Evolutionary conservation across 1,284 basidiomycete genomes (phyloP), one percentile per base, ranked within the genome.

Genomic region (Cystobasidium pallidum): DNA sequence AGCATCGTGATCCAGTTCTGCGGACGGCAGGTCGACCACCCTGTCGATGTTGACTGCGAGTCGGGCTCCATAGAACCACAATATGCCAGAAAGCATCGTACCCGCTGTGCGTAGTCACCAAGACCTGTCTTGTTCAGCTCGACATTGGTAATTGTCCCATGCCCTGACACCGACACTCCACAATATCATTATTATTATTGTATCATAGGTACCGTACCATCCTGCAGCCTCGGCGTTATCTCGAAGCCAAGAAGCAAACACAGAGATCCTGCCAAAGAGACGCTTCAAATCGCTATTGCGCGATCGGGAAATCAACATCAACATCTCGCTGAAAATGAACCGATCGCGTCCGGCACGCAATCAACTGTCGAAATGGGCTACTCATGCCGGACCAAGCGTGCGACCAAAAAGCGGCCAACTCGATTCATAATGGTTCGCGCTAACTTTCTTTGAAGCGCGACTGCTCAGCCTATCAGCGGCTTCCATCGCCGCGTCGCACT

Each of bases 341-440:
- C 59, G 59, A 45, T 43, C 59, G 41, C 45, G 45, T 32, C 15
- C 19, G 57, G 57, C 41, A 59, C 34, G 57, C 34, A 43, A 59
- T 39, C 26, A 26, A 15, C 43, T 45, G 4, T 45, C 15, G 43
- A 3, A 19, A 45, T 45, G 15, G 3, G 11, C 4, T 19, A 45
- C 11, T 4, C 59, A 43, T 32, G 41, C 59, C 59, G 28, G 17
- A 24, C 28, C 2, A 39, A 36, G 32, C 1, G 15, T 1, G 59
- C 59, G 21, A 39, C 10, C 49, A 34, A 36, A 15, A 34, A 3
- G 28, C 30, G 32, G 17, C 30, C 49, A 26, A 51, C 8, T 11
- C 8, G 4, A n/a, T 6, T 7, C 8, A 24, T 26, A 15, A 8
- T 51, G n/a, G 8, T 24, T 28, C 49, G 49, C 49, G 49, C 49